Base-by-base conservation (phyloP, 73 alveolate species). In the Paramecium pentaurelia region DNA sequence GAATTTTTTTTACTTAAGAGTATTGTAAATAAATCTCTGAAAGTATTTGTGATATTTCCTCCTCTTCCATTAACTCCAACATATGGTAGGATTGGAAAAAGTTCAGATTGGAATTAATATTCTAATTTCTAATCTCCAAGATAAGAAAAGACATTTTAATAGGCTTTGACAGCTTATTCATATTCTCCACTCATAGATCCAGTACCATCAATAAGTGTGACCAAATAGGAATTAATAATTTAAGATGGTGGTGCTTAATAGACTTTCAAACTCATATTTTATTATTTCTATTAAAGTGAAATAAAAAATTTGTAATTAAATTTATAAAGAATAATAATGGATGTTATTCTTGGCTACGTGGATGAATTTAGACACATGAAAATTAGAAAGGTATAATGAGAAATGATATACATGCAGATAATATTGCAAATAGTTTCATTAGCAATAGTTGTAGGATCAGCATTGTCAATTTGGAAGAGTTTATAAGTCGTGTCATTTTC, bases 391-490 rank as follows among this genome's bases (percentile, higher is more conserved):
- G 96, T 93, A 89, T 34, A 28, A 73, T 54, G 44, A 42, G 11
- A 30, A 37, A 11, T 14, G 70, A 28, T 64, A 25, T 14, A 20
- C 14, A n/a, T 88, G 5, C 58, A 94, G 97, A 45, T 96, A 44
- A 86, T 92, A 60, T 92, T 92, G 75, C 98, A 98, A 92, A 92
- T 94, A 25, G 89, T 96, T 42, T 95, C 93, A 73, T 96, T 98
- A 71, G 99, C 98, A 25, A 96, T 97, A 95, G 98, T 98, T 9
- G 98, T 97, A 28, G 94, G 97, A 28, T 95, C 99, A 20, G 99
- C 99, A 0, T 95, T 97, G 85, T 97, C 98, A 98, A 95, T 98
- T 16, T 98, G 99, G 99, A 97, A 97, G 86, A 91, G 98, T 2
- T 88, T 97, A 60, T 96, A 97, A 99, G 92, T 97, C 12, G 92